phyloP scores from a whole-genome alignment of 108 stramenopile species.

The Parietichytrium sp. region DNA sequence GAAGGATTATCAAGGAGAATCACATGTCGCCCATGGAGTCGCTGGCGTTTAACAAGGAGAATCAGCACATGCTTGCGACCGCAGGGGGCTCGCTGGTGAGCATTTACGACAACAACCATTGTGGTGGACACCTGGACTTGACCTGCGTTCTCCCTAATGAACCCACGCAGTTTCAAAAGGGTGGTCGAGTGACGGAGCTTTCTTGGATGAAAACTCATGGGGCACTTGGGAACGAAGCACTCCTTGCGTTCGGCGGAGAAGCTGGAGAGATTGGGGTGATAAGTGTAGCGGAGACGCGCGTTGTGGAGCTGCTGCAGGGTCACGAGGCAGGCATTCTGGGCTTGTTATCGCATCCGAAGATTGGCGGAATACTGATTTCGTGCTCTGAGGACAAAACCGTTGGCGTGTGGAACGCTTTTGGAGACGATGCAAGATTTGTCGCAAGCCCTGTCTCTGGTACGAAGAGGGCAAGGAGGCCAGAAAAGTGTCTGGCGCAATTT shows the following conservation, averaged over 20 bases:
- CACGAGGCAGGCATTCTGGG: not conserved
- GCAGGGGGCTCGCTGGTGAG: not conserved
- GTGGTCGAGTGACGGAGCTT: not conserved
- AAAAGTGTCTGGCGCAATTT: not conserved
- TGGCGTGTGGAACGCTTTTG: conserved; percentile 14
- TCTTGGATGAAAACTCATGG: not conserved
- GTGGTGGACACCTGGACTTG: conserved; percentile 14
- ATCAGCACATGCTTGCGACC: conserved; percentile 13
- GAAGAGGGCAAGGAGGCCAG: not conserved
- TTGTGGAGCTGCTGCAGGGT: not conserved
- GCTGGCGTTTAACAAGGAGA: conserved; percentile 22
- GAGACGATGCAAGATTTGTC: too few relatives aligned
- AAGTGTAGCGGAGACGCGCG: conserved; percentile 17
- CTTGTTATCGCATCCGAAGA: not conserved
- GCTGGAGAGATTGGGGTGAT: not conserved
- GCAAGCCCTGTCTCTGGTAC: too few relatives aligned
- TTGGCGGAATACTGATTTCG: not conserved
- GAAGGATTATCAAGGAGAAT: conserved; percentile 31
- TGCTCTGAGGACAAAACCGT: not conserved
- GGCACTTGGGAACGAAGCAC: not conserved
- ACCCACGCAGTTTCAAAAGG: not conserved
- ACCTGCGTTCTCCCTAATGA: conserved; percentile 21
- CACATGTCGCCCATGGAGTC: conserved; percentile 18
- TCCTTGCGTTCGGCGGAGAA: not conserved
- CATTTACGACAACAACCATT: conserved; percentile 30